Evolutionary conservation across 768 basidiomycete genomes (phyloP), one percentile per base, ranked within the genome.

Genomic region (Boletus rubroflammeus): DNA sequence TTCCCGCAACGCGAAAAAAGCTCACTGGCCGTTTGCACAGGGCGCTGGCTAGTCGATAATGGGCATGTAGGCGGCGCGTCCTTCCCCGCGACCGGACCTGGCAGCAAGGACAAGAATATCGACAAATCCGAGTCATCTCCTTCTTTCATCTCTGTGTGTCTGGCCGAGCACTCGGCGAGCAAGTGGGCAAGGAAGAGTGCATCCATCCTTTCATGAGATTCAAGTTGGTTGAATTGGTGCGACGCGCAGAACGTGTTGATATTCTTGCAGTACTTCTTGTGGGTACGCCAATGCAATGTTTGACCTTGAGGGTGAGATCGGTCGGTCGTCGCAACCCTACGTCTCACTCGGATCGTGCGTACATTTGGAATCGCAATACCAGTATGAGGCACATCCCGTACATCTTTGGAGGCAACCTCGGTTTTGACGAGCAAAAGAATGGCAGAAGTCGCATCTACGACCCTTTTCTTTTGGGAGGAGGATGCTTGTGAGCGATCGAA

Each of bases 361-460:
- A 90, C 90, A 93, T 67, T 73, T 60, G 23, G 73, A 57, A 57
- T 79, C 77, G 60, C 90, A 93, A 63, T 93, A 93, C 80, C 82
- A 90, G 64, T 85, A 88, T 0, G 79, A 76, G 15, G 76, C 79
- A 59, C 90, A 91, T 13, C 83, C 82, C 5, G 81, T 76, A 58
- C 89, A 92, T 64, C 75, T 76, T 56, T 72, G 78, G 41, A 90
- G 74, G 32, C 55, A 63, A 13, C 59, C 56, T 17, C 48, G 52
- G 54, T 35, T 70, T 65, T 19, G 56, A 23, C 66, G 56, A 4
- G 72, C 61, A 5, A 67, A 49, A 4, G 71, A 69, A 58, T 83
- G 78, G 62, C 88, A 91, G 26, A 69, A 64, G 64, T 92, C 88
- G 59, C 90, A 92, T 56, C 89, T 74, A 19, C 65, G 73, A 14